These are phyloP conservation scores for Aureobasidium pullulans DNA, from an alignment of 2,329 filamentous ascomycete genomes.

Conservation along the genomic window DNA sequence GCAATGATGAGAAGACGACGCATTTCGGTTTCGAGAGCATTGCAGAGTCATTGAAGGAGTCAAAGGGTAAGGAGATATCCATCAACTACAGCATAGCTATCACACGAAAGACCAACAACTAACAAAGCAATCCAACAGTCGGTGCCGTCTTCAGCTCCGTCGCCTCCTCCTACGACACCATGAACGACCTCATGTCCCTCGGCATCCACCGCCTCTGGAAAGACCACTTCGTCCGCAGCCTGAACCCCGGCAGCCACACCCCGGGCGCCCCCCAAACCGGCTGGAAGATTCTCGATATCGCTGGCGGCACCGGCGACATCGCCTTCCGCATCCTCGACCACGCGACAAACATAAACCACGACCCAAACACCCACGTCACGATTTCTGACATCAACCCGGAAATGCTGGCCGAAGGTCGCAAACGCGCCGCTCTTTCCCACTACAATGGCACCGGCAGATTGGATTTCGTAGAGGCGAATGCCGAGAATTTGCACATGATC, in stretches of 20 bases:
- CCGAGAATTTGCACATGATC: conserved; percentile 64
- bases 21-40: conserved; percentile 90
- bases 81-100: no score
- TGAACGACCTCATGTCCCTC: conserved; percentile 99
- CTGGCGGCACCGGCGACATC: conserved; percentile 94
- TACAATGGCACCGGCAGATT: conserved; percentile 50
- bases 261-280: conserved; percentile 39
- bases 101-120: conserved; percentile 13
- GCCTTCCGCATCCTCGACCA: conserved; percentile 94
- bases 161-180: conserved; percentile 87
- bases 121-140: conserved; percentile 42
- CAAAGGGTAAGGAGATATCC: conserved; percentile 43
- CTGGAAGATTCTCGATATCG: conserved; percentile 84
- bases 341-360: conserved; percentile 70
- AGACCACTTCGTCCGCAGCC: conserved; percentile 86
- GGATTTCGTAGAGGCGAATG: conserved; percentile 84
- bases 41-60: conserved; percentile 69
- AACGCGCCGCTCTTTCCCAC: conserved; percentile 60
- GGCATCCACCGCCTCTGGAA: conserved; percentile 97
- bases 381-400: conserved; percentile 94
- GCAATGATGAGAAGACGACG: conserved; percentile 54
- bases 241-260: conserved; percentile 65
- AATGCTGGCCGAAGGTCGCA: conserved; percentile 84
- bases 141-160: conserved; percentile 91
- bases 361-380: conserved; percentile 73